A percentile compares a stretch with the other conserved stretches of the same genome.
Evolutionary conservation across 75 land plant species (phyloP).

Genomic region (Sequoiadendron giganteum): DNA sequence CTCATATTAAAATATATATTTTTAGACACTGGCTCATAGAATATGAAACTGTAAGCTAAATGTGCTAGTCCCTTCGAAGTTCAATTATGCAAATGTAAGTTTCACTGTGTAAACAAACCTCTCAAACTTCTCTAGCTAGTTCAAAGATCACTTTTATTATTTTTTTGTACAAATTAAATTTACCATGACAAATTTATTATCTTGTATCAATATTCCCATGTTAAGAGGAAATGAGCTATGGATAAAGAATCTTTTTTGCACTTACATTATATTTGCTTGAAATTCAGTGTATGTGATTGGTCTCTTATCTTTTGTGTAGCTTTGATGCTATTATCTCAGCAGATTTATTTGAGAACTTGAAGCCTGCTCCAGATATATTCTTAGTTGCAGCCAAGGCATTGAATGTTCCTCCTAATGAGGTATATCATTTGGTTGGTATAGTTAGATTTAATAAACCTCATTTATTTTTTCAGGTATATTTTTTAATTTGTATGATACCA

Average conservation of each 20-base stretch:
- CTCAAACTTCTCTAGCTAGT: background rate
- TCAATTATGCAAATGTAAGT: background rate
- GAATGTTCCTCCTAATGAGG: constrained; percentile 80
- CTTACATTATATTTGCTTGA: background rate
- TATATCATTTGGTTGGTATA: constrained; percentile 16
- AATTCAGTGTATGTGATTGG: background rate
- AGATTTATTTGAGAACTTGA: constrained; percentile 92
- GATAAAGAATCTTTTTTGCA: background rate
- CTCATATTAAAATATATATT: background rate
- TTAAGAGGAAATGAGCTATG: background rate
- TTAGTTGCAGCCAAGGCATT: constrained; percentile 88
- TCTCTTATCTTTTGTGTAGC: constrained; percentile 35
- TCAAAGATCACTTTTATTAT: background rate
- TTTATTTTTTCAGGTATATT: background rate
- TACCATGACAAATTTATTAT: background rate
- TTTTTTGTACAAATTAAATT: background rate
- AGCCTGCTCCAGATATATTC: constrained; percentile 98
- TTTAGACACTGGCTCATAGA: background rate
- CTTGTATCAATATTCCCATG: background rate
- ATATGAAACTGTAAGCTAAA: background rate
- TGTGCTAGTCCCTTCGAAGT: background rate
- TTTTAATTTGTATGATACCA: background rate
- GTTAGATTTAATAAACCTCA: background rate
- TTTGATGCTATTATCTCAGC: constrained; percentile 98
- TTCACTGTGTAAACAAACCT: background rate